Conservation (phyloP, 192 early-diverging fungal species). For the Coemansia sp. region DNA sequence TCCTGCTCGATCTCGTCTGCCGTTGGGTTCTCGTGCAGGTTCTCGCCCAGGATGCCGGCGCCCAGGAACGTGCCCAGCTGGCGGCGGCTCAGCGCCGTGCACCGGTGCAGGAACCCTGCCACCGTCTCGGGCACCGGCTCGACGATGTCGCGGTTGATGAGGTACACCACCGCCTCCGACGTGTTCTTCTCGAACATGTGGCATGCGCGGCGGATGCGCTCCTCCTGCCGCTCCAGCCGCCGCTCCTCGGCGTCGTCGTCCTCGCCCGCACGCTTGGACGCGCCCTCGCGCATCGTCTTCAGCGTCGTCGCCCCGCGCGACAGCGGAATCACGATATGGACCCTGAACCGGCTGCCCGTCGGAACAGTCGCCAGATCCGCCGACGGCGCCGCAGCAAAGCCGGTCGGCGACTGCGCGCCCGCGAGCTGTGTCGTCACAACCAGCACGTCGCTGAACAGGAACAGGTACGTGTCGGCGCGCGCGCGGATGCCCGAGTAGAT, state of each 20-base stretch:
- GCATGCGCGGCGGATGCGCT: slow-evolving; percentile 50
- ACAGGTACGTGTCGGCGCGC: slow-evolving; percentile 51
- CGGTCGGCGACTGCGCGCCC: neutral
- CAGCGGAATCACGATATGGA: slow-evolving; percentile 49
- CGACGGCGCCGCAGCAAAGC: slow-evolving; percentile 25
- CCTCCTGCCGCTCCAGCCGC: slow-evolving; percentile 45
- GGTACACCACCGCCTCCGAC: slow-evolving; percentile 46
- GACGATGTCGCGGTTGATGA: slow-evolving; percentile 53
- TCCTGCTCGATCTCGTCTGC: slow-evolving; percentile 52
- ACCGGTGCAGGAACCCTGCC: slow-evolving; percentile 52
- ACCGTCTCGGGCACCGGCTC: slow-evolving; percentile 38
- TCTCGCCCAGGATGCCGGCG: slow-evolving; percentile 46
- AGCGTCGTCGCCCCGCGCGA: slow-evolving; percentile 23
- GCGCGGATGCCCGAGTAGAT: slow-evolving; percentile 44
- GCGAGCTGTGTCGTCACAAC: slow-evolving; percentile 39
- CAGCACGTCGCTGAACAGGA: slow-evolving; percentile 52
- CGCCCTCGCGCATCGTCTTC: slow-evolving; percentile 39
- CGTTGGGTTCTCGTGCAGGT: slow-evolving; percentile 46
- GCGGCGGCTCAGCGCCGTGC: slow-evolving; percentile 52
- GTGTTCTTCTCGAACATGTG: slow-evolving; percentile 53
- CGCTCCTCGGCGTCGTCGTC: slow-evolving; percentile 47
- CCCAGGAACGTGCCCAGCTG: slow-evolving; percentile 54
- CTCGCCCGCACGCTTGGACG: slow-evolving; percentile 44
- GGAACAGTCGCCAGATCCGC: slow-evolving; percentile 25
- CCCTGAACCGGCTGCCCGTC: slow-evolving; percentile 29